phyloP scores from a whole-genome alignment of 352 stramenopile genomes.

The Pythium aphanidermatum region DNA sequence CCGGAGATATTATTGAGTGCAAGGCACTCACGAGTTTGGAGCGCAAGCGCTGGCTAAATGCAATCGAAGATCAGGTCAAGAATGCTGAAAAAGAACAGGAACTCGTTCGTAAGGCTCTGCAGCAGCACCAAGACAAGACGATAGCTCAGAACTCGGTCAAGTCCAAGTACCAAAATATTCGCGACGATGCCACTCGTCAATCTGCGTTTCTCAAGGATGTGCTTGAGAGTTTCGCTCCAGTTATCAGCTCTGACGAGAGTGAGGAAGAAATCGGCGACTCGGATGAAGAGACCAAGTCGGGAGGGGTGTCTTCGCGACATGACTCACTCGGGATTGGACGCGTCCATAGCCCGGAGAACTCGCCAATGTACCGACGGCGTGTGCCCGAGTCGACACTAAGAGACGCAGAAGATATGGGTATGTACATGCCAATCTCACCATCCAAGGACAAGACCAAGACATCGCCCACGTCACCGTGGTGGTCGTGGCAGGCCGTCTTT shows the following conservation, averaged over 20 bases:
- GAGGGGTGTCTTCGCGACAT: background rate
- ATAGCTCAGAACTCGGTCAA: slow-evolving; percentile 35
- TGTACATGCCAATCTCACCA: slow-evolving; percentile 5
- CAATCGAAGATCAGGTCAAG: slow-evolving; percentile 46
- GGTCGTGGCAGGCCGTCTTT: slow-evolving; percentile 16
- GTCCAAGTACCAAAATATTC: slow-evolving; percentile 42
- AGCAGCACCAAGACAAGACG: slow-evolving; percentile 33
- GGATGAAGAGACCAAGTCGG: background rate
- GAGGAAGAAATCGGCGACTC: slow-evolving; percentile 17
- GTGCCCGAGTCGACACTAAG: background rate
- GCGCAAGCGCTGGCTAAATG: slow-evolving; percentile 62
- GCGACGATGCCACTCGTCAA: slow-evolving; percentile 37
- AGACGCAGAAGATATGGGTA: background rate
- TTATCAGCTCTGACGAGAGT: slow-evolving; percentile 15
- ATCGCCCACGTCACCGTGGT: slow-evolving; percentile 15
- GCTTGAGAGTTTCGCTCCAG: slow-evolving; percentile 25
- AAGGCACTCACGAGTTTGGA: slow-evolving; percentile 56
- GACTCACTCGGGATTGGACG: slow-evolving; percentile 14
- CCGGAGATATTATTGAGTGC: slow-evolving; percentile 34
- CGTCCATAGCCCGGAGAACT: slow-evolving; percentile 60
- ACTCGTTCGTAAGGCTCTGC: slow-evolving; percentile 29
- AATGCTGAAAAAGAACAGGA: slow-evolving; percentile 25
- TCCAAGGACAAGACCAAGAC: slow-evolving; percentile 12
- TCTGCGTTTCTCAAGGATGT: slow-evolving; percentile 42
- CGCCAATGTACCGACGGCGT: slow-evolving; percentile 40